Base-by-base conservation (phyloP, 129 eudicot genomes). In the Flaveria bidentis region DNA sequence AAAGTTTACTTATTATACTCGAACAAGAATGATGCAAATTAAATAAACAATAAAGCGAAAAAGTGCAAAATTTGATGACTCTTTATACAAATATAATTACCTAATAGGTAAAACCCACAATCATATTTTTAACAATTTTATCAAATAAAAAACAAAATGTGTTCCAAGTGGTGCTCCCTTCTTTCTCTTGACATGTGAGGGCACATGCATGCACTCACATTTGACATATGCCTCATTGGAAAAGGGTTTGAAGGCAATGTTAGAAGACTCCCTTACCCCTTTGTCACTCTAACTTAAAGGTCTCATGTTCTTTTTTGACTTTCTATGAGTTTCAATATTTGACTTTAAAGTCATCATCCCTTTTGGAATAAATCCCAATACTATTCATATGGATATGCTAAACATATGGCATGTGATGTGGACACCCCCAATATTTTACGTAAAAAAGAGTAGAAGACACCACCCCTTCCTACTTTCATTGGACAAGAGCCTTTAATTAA, bases 171-270 rank as follows among this genome's bases (percentile, higher is more conserved):
- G 45, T 78, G 55, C 55, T 71, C 77, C 45, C 58, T 58, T 57
- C 39, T 61, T 49, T 60, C 77, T 33, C 7, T 61, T 71, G 36
- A 22, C 81, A 81, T 62, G 76, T 76, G 81, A 70, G 78, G 81
- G 57, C 85, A 76, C 85, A 82, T 82, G 85, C 85, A 82, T 82
- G 85, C 81, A 55, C 67, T 55, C 57, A 68, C 78, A 56, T 61
- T 70, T 71, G 82, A 76, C 82, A 25, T 53, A 52, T 64, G 67
- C 49, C 69, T 73, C 66, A 6, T 36, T 62, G 9, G 17, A 55
- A 52, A 67, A 15, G 58, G 56, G 75, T 20, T 16, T 53, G 26
- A 67, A 13, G 74, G 18, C 44, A 52, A 51, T 36, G 62, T 15
- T 63, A 22, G 71, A 80, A 73, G 79, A 73, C 70, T 45, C 26